Conservation (phyloP, 202 grass and related monocot species). For the Bolboschoenoplectus hybrid region DNA sequence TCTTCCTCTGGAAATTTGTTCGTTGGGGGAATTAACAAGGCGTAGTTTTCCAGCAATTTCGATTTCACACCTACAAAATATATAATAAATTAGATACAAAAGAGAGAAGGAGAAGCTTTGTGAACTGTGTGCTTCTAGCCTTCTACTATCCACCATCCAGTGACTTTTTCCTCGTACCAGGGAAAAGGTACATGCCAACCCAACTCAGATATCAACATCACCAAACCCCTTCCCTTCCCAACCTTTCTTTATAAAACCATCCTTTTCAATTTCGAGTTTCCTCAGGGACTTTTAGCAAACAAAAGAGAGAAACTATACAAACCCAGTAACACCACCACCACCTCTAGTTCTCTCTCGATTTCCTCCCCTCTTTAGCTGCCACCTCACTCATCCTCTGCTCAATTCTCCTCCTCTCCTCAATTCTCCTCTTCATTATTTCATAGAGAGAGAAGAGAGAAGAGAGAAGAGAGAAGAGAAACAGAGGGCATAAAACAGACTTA, state of each 20-base stretch:
- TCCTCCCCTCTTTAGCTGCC: background rate
- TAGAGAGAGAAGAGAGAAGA: background rate
- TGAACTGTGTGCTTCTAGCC: background rate
- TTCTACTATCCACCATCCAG: background rate
- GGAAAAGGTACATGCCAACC: background rate
- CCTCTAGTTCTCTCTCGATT: background rate
- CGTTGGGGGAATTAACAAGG: background rate
- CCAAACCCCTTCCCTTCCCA: background rate
- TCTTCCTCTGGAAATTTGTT: slow-evolving; percentile 22
- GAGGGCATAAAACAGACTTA: background rate
- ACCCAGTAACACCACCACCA: background rate
- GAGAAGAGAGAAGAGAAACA: background rate
- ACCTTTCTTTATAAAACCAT: slow-evolving; percentile 33
- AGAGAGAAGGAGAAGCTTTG: background rate
- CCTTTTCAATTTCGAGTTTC: slow-evolving; percentile 21
- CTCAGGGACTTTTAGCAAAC: background rate
- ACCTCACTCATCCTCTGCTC: slow-evolving; percentile 9
- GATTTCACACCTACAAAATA: slow-evolving; percentile 6
- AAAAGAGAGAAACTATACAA: slow-evolving; percentile 23
- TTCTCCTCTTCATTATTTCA: background rate
- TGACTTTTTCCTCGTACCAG: slow-evolving; percentile 34
- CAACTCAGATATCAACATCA: slow-evolving; percentile 12
- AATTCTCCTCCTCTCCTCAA: background rate
- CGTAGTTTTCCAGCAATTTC: slow-evolving; percentile 1
- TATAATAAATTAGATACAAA: background rate